A percentile compares a stretch with the other conserved stretches of the same genome.
phyloP scores from a whole-genome alignment of 2,329 filamentous ascomycete species.

The Aureobasidium lini region DNA sequence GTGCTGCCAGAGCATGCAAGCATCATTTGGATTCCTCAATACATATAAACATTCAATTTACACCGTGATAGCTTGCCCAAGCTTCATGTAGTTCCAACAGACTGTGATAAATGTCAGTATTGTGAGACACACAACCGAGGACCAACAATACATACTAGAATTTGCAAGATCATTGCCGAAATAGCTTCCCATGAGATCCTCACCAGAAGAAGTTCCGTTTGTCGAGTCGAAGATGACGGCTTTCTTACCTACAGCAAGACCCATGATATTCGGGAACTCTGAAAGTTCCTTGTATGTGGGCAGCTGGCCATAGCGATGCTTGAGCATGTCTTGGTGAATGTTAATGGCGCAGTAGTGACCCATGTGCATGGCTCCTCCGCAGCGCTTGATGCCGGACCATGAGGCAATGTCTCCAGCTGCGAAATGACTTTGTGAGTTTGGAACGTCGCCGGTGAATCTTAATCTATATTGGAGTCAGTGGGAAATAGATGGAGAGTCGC shows the following conservation, averaged over 20 bases:
- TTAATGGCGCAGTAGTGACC: conserved; percentile 45
- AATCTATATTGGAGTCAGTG: conserved; percentile 35
- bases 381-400: conserved; percentile 76
- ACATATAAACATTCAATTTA: not conserved
- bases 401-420: conserved; percentile 61
- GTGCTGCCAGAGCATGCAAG: too few relatives aligned
- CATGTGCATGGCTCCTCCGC: conserved; percentile 67
- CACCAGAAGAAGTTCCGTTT: conserved; percentile 51
- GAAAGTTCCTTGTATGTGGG: conserved; percentile 20
- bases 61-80: not conserved
- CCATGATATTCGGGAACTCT: conserved; percentile 57
- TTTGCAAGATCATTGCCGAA: conserved; percentile 59
- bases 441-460: conserved; percentile 45
- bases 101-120: not conserved
- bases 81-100: conserved; percentile 11
- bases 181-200: conserved; percentile 55
- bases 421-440: conserved; percentile 56
- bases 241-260: conserved; percentile 62
- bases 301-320: conserved; percentile 41
- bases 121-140: not conserved
- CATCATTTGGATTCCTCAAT: not conserved
- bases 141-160: not conserved
- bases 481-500: not conserved
- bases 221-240: conserved; percentile 56
- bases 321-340: conserved; percentile 61